These are phyloP conservation scores for Trichoderma pleuroti DNA, from an alignment of 2,329 filamentous ascomycete species.

Conservation along the genomic window DNA sequence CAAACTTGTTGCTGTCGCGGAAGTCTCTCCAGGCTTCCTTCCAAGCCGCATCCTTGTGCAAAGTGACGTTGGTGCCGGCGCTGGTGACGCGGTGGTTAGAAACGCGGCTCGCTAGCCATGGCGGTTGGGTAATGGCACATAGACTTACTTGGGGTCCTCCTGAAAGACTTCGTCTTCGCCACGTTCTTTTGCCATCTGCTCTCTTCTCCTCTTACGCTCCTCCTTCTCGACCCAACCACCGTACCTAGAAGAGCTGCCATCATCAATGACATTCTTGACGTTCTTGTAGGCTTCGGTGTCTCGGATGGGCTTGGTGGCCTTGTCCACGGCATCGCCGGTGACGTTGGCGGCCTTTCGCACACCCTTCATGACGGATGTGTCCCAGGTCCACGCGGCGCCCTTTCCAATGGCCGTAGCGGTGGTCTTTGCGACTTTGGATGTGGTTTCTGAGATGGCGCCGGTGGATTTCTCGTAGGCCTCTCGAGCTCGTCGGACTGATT, in stretches of 20 bases:
- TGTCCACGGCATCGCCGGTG: constrained; percentile 84
- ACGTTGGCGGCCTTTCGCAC: constrained; percentile 80
- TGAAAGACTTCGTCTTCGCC: constrained; percentile 59
- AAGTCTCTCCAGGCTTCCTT: constrained; percentile 98
- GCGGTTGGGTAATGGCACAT: too few species aligned
- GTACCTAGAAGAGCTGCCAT: constrained; percentile 92
- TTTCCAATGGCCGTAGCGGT: constrained; percentile 87
- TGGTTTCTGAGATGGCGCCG: constrained; percentile 74
- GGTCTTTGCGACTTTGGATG: constrained; percentile 74
- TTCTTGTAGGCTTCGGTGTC: constrained; percentile 93
- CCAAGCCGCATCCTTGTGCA: constrained; percentile 97
- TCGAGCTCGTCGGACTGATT: constrained; percentile 79
- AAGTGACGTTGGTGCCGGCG: constrained; percentile 86
- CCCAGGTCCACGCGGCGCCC: constrained; percentile 94
- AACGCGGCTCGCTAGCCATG: not conserved
- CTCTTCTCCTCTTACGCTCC: constrained; percentile 76
- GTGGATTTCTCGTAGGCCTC: constrained; percentile 85
- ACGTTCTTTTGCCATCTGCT: constrained; percentile 64
- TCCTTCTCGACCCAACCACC: constrained; percentile 97
- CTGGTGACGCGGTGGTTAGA: constrained; percentile 48
- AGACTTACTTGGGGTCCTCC: constrained; percentile 81
- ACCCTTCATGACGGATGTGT: constrained; percentile 88
- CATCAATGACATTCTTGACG: constrained; percentile 93
- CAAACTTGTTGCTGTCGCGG: constrained; percentile 81
- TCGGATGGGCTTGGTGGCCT: constrained; percentile 88